Percentiles rank a stretch among this genome's conserved stretches.
These are phyloP conservation scores for Dioszegia aurantiaca DNA, from an alignment of 768 basidiomycete genomes.

Conservation along the genomic window DNA sequence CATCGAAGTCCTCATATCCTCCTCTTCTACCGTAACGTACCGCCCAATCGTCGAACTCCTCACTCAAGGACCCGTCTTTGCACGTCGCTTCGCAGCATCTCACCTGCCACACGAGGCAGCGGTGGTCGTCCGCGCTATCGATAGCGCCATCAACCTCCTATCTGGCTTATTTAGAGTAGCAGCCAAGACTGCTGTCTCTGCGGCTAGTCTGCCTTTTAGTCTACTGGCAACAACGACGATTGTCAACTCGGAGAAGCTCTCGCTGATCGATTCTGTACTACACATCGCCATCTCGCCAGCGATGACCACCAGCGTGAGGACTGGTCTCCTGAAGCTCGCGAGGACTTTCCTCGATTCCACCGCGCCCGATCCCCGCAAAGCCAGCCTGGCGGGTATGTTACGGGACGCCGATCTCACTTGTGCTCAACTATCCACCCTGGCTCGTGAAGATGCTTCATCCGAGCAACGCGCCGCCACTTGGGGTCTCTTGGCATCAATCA, in stretches of 20 bases:
- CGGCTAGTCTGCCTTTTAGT: slow-evolving; percentile 26
- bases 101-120: slow-evolving; percentile 32
- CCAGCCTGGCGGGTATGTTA: slow-evolving; percentile 37
- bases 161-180: slow-evolving; percentile 32
- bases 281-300: slow-evolving; percentile 20
- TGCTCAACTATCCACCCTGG: slow-evolving; percentile 19
- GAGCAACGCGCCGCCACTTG: slow-evolving; percentile 64
- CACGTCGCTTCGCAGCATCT: slow-evolving; percentile 58
- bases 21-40: slow-evolving; percentile 74
- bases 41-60: slow-evolving; percentile 73
- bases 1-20: slow-evolving; percentile 68
- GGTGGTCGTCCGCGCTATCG: slow-evolving; percentile 23
- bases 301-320: slow-evolving; percentile 15
- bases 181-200: slow-evolving; percentile 10
- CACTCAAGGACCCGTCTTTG: slow-evolving; percentile 61
- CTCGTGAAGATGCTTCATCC: slow-evolving; percentile 56
- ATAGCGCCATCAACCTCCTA: slow-evolving; percentile 26
- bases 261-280: slow-evolving; percentile 30
- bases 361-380: slow-evolving; percentile 22
- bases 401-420: slow-evolving; percentile 23
- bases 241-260: slow-evolving; percentile 18
- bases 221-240: slow-evolving; percentile 14
- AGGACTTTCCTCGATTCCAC: slow-evolving; percentile 32
- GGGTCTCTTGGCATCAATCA: slow-evolving; percentile 75
- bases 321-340: slow-evolving; percentile 23